Evolutionary conservation across 2,329 filamentous ascomycete genomes (phyloP), one percentile per base, ranked within the genome.

Genomic region (Arthrobotrys megalospora): DNA sequence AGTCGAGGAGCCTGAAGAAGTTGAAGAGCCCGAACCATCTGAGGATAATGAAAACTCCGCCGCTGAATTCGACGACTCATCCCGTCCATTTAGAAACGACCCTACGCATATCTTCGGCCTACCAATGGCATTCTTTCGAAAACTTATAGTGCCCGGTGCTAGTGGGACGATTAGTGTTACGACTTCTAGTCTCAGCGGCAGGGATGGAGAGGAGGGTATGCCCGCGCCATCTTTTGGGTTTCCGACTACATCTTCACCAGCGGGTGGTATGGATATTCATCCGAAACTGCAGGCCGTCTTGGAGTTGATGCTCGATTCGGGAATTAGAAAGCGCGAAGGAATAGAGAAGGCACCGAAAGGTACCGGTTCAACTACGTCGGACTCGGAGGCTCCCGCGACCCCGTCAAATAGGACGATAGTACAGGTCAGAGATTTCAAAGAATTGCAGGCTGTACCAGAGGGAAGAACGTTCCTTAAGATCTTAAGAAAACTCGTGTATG

Each of bases 361-460:
- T 10, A 12, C 43, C 16, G 24, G 5, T 28, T 28, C 24, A 28
- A 21, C 41, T 19, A 85, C 84, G 70, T 80, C 83, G 19, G 80
- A 83, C 5, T 78, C 80, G 32, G 55, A 80, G 6, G 81, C 58
- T 16, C 45, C 38, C 58, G 80, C n/a, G 28, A 77, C 67, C 66
- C 67, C 71, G 81, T 28, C 52, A 24, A 77, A 77, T 21, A 43
- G 73, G 34, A 81, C 80, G 6, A 90, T 98, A 73, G 87, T 96
- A 45, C 93, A 93, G 81, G 85, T 97, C 11, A 89, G 92, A 82
- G 93, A 98, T 83, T 92, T 93, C 82, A 90, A 92, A 66, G 93
- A 96, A 80, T 87, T 99, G 7, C 89, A 88, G 81, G 88, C 89
- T 82, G 91, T 92, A 0, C 84, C 88, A 5, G 90, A 93, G 73